phyloP scores from a whole-genome alignment of 805 yeast genomes.

The Lipomyces sp. region DNA sequence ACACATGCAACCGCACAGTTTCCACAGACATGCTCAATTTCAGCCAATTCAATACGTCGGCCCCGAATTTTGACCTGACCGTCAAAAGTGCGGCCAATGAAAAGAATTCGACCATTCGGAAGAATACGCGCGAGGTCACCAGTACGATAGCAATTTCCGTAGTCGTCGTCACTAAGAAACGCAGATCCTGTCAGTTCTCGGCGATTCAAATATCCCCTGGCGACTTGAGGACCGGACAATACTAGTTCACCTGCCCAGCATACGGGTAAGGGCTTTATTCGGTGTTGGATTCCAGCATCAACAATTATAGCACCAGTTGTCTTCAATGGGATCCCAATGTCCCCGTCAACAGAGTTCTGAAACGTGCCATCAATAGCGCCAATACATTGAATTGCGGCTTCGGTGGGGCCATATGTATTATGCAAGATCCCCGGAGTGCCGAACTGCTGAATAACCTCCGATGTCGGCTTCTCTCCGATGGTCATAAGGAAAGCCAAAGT shows the following conservation, averaged over 20 bases:
- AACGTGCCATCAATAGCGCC: constrained; percentile 33
- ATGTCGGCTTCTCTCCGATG: constrained; percentile 40
- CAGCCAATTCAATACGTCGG: constrained; percentile 44
- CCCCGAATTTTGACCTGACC: constrained; percentile 45
- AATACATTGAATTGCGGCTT: constrained; percentile 41
- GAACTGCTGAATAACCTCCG: constrained; percentile 34
- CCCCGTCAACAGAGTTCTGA: constrained; percentile 19
- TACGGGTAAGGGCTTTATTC: constrained; percentile 35
- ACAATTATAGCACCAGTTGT: constrained; percentile 30
- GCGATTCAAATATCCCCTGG: constrained; percentile 41
- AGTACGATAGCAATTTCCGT: constrained; percentile 40
- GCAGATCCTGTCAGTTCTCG: constrained; percentile 37
- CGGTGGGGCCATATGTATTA: constrained; percentile 42
- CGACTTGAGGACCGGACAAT: constrained; percentile 42
- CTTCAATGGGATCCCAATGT: constrained; percentile 37
- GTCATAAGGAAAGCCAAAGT: constrained; percentile 31
- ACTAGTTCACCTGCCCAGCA: constrained; percentile 43
- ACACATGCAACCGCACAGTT: constrained; percentile 23
- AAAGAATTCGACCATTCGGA: constrained; percentile 35
- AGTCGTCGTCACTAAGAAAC: constrained; percentile 31
- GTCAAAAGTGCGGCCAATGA: constrained; percentile 40
- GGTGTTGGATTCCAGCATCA: constrained; percentile 8
- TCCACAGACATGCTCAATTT: constrained; percentile 39
- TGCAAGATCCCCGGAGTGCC: constrained; percentile 29
- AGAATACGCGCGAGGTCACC: constrained; percentile 42